These are phyloP conservation scores for Pseudovirgaria hyperparasitica DNA, from an alignment of 2,329 filamentous ascomycete species.

Conservation along the genomic window DNA sequence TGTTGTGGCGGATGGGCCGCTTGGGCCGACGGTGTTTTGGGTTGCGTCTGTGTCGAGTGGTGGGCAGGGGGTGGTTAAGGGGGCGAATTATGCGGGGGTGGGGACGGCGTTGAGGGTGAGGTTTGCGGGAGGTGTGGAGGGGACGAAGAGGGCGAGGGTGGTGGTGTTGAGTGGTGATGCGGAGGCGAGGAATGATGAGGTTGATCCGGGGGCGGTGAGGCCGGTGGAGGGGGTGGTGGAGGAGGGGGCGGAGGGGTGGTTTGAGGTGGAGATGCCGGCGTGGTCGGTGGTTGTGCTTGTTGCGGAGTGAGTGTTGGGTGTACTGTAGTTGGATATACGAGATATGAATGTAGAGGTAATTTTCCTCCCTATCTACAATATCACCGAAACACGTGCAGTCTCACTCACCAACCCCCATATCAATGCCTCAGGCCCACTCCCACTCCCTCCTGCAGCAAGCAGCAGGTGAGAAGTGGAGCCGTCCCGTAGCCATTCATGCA, in stretches of 20 bases:
- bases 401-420: constrained; percentile 3
- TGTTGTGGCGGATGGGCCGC: constrained; percentile 23
- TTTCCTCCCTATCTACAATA: background rate
- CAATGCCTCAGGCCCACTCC: no score
- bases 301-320: background rate
- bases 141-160: constrained; percentile 18
- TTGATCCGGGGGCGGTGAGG: constrained; percentile 33
- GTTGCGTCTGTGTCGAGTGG: constrained; percentile 23
- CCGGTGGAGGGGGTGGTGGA: constrained; percentile 10
- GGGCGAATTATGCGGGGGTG: constrained; percentile 15
- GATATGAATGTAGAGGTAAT: background rate
- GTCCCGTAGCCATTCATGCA: no score
- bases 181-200: constrained; percentile 31
- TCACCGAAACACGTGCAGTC: background rate
- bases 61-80: constrained; percentile 13
- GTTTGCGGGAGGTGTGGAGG: constrained; percentile 16
- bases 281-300: constrained; percentile 42
- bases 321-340: background rate
- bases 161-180: constrained; percentile 29
- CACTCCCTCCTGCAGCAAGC: no score
- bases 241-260: constrained; percentile 31
- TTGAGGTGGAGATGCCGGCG: constrained; percentile 40
- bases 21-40: constrained; percentile 26
- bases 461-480: no score
- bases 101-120: constrained; percentile 14